Evolutionary conservation across 495 filamentous ascomycete species (phyloP).

Genomic region (Annulohypoxylon bovei): DNA sequence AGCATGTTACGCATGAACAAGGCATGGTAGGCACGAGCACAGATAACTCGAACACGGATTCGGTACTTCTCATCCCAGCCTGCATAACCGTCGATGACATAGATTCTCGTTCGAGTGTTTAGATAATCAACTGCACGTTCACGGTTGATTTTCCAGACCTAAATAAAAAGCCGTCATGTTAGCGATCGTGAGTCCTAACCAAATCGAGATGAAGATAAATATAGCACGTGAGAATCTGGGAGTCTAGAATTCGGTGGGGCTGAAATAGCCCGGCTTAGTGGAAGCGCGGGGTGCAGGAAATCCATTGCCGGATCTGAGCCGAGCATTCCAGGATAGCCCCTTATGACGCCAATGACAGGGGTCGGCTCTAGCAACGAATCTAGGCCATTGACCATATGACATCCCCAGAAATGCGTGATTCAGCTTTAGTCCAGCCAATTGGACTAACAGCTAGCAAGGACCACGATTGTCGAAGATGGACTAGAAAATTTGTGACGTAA

Average conservation of each 20-base stretch:
- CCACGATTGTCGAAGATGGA: background rate
- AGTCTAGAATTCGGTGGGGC: constrained; percentile 19
- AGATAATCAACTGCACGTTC: constrained; percentile 99
- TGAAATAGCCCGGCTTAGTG: constrained; percentile 28
- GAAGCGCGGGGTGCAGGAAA: constrained; percentile 51
- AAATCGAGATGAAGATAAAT: constrained; percentile 42
- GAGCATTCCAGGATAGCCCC: constrained; percentile 19
- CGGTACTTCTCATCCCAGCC: constrained; percentile 99
- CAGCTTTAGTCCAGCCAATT: constrained; percentile 10
- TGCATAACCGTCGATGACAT: constrained; percentile 96
- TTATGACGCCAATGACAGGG: constrained; percentile 50
- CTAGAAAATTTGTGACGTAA: constrained; percentile 20
- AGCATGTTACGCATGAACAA: constrained; percentile 99
- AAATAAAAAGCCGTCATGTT: constrained; percentile 51
- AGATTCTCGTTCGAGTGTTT: constrained; percentile 98
- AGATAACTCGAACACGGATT: constrained; percentile 97
- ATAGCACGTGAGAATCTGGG: constrained; percentile 32
- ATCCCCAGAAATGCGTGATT: constrained; percentile 24
- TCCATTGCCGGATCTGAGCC: constrained; percentile 41
- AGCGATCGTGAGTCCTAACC: constrained; percentile 3
- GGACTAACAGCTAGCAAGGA: constrained; percentile 12
- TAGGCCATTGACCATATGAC: constrained; percentile 25
- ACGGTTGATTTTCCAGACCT: constrained; percentile 99
- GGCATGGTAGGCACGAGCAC: constrained; percentile 98
- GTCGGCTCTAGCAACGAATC: constrained; percentile 29